Evolutionary conservation across 768 basidiomycete species (phyloP).

Genomic region (Mycena haematopus): DNA sequence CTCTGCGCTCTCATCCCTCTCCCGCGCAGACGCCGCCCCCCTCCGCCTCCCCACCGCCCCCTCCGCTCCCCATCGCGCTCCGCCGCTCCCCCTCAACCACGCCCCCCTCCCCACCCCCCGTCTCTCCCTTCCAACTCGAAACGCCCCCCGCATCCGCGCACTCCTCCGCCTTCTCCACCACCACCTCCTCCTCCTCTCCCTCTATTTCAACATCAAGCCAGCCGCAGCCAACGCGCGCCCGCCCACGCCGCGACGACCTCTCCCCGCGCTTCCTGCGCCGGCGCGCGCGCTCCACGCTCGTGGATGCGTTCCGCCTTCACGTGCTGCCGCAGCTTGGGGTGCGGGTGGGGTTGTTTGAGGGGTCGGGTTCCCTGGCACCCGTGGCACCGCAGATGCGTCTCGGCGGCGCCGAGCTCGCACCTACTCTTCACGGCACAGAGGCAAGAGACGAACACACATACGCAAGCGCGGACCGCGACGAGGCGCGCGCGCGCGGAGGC

Average conservation of each 20-base stretch:
- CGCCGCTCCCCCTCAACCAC: conserved; percentile 37
- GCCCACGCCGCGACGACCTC: conserved; percentile 7
- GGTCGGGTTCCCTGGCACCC: conserved; percentile 25
- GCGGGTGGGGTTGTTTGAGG: conserved; percentile 35
- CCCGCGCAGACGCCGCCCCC: conserved; percentile 23
- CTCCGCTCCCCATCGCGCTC: conserved; percentile 17
- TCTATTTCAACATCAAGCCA: conserved; percentile 14
- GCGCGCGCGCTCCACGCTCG: conserved; percentile 68
- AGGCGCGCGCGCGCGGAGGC: conserved; percentile 30
- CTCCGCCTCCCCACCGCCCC: conserved; percentile 7
- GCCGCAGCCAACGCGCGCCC: conserved; percentile 14
- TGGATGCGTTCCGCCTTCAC: conserved; percentile 70
- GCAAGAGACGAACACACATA: no score
- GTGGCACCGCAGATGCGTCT: background rate
- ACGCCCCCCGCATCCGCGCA: conserved; percentile 35
- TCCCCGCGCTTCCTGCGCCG: conserved; percentile 55
- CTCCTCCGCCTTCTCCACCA: conserved; percentile 31
- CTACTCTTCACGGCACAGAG: no score
- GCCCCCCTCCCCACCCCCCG: conserved; percentile 32
- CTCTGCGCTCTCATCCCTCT: conserved; percentile 19
- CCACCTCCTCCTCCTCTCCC: conserved; percentile 35
- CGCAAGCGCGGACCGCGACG: background rate
- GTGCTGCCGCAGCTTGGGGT: conserved; percentile 59
- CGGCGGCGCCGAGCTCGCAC: no score
- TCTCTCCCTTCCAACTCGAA: conserved; percentile 24